Evolutionary conservation across 805 yeast species (phyloP).

Genomic region (Saturnispora silvae): DNA sequence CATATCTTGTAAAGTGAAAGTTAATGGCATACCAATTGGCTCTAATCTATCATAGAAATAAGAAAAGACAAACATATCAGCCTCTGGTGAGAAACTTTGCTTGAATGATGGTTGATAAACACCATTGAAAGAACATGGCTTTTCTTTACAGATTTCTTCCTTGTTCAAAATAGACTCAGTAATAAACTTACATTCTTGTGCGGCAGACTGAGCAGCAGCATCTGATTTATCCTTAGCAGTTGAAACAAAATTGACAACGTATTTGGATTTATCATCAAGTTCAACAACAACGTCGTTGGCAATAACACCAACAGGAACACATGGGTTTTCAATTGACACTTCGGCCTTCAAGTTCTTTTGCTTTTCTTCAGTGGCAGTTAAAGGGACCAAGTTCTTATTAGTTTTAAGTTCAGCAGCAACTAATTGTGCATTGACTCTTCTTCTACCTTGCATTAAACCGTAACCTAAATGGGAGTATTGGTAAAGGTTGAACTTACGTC

Average conservation of each 20-base stretch:
- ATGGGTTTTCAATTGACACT: slow-evolving; percentile 59
- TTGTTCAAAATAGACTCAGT: slow-evolving; percentile 80
- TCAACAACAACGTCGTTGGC: slow-evolving; percentile 56
- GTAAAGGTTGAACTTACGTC: slow-evolving; percentile 67
- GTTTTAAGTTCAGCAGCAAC: slow-evolving; percentile 28
- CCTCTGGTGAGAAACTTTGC: slow-evolving; percentile 56
- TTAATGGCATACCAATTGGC: slow-evolving; percentile 89
- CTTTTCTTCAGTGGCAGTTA: slow-evolving; percentile 27
- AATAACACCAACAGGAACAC: slow-evolving; percentile 68
- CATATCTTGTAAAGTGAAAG: slow-evolving; percentile 80
- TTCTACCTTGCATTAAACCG: slow-evolving; percentile 91
- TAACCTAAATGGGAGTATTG: slow-evolving; percentile 94
- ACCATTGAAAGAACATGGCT: slow-evolving; percentile 95
- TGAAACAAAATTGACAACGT: slow-evolving; percentile 27
- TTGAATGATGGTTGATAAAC: slow-evolving; percentile 90
- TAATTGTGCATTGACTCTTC: slow-evolving; percentile 60
- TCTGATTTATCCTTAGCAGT: slow-evolving; percentile 20
- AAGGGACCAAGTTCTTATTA: slow-evolving; percentile 20
- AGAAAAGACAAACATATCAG: slow-evolving; percentile 84
- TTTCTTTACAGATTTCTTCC: slow-evolving; percentile 59
- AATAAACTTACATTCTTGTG: slow-evolving; percentile 76
- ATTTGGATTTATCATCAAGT: slow-evolving; percentile 28
- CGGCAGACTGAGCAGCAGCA: slow-evolving; percentile 33
- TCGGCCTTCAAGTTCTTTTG: slow-evolving; percentile 31
- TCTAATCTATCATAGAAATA: slow-evolving; percentile 90